Evolutionary conservation across 306 rosid species (phyloP), one percentile per base, ranked within the genome.

Genomic region (Nissolia schottii): DNA sequence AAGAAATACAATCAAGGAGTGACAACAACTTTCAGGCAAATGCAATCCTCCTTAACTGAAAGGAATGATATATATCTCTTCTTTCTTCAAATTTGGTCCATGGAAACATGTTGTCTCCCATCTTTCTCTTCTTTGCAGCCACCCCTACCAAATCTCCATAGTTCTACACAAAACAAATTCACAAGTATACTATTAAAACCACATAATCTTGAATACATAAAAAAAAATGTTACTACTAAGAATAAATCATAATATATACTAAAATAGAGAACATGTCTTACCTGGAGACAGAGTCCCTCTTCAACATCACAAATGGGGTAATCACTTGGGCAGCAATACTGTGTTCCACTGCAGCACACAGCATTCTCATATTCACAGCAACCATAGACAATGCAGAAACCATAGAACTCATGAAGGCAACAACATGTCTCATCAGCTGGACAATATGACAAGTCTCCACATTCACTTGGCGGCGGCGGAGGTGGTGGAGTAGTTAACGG

Each of bases 391-490:
- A 88, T 8, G 88, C 97, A 91, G 9, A 18, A 2, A 62, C 22
- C 82, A 28, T 7, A 66, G 19, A 74, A 56, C 43, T 80, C 85
- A 38, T 3, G 53, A 13, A 82, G 51, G 70, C 97, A 91, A 75
- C 97, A 91, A 22, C 97, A 91, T 38, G 97, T 91, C 71, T 88
- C 84, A 40, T 84, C 82, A 46, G 76, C 18, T 29, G 82, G 43
- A 79, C 97, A 91, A 46, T 78, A 91, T 19, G 90, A 78, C 63
- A 78, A 81, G 77, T 83, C 88, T 51, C 92, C 97, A 24, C 97
- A 91, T 54, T 83, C 57, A 64, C 83, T 79, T 12, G 97, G 97
- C 55, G 95, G 58, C 24, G 93, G 93, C 62, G 93, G 27, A 11
- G 91, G 93, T 2, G 92, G 85, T 0, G 86, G n/a, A n/a, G n/a